A percentile compares a stretch with the other conserved stretches of the same genome.
Conservation (phyloP, 192 early-diverging fungal genomes). For the Coemansia sp. region DNA sequence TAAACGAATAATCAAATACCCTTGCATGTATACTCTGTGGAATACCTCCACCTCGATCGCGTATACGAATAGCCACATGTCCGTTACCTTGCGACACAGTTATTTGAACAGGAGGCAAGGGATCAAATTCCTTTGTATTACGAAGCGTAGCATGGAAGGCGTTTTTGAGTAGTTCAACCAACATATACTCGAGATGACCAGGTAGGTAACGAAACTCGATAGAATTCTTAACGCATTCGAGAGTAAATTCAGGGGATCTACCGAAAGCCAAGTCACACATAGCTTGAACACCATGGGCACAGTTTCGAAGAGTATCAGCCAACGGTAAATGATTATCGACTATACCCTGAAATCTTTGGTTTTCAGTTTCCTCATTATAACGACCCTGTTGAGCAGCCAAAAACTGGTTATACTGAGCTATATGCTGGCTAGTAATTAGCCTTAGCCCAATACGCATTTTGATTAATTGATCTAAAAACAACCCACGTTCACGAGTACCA, state of each 20-base stretch:
- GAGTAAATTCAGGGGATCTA: slow-evolving; percentile 60
- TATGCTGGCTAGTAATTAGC: slow-evolving; percentile 80
- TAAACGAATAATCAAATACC: slow-evolving; percentile 88
- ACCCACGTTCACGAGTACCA: slow-evolving; percentile 54
- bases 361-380: neutral
- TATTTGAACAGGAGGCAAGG: slow-evolving; percentile 75
- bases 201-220: slow-evolving; percentile 69
- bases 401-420: slow-evolving; percentile 59
- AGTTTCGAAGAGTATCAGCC: slow-evolving; percentile 51
- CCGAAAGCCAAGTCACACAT: slow-evolving; percentile 87
- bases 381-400: neutral
- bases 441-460: slow-evolving; percentile 81
- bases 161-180: slow-evolving; percentile 85
- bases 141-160: slow-evolving; percentile 75
- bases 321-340: slow-evolving; percentile 14
- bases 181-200: slow-evolving; percentile 84
- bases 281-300: slow-evolving; percentile 69
- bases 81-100: slow-evolving; percentile 66
- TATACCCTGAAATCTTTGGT: slow-evolving; percentile 20
- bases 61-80: slow-evolving; percentile 72
- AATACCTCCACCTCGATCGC: slow-evolving; percentile 89
- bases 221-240: too few species aligned
- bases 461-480: slow-evolving; percentile 81
- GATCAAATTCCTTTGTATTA: slow-evolving; percentile 23
- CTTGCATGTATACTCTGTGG: slow-evolving; percentile 58